Evolutionary conservation across 2,329 filamentous ascomycete genomes (phyloP).

Genomic region (Emericellopsis cladophorae): DNA sequence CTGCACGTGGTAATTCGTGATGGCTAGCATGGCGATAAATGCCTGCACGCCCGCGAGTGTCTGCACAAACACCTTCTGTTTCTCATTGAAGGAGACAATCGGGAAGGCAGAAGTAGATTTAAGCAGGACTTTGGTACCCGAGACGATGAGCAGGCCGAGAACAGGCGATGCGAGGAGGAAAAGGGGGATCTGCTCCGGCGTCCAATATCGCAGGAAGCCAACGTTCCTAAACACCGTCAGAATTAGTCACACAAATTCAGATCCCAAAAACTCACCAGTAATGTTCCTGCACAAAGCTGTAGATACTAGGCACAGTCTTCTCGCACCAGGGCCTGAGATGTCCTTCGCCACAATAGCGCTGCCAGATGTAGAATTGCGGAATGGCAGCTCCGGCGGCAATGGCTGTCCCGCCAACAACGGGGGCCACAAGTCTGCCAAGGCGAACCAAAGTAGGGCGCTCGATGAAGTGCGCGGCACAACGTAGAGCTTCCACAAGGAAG

Average conservation of each 20-base stretch:
- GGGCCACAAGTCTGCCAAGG: constrained; percentile 39
- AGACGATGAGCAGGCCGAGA: constrained; percentile 48
- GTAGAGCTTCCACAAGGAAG: constrained; percentile 51
- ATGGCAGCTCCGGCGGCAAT: constrained; percentile 54
- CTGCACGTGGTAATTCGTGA: constrained; percentile 82
- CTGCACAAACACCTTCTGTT: constrained; percentile 20
- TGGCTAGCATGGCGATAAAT: constrained; percentile 55
- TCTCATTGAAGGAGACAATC: background rate
- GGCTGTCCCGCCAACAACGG: constrained; percentile 53
- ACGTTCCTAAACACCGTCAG: constrained; percentile 53
- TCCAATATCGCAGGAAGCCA: constrained; percentile 88
- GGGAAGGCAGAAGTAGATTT: constrained; percentile 7
- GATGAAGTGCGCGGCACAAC: constrained; percentile 15
- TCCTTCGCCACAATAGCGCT: constrained; percentile 46
- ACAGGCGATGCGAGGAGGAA: constrained; percentile 77
- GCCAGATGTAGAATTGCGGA: constrained; percentile 68
- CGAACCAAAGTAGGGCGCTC: constrained; percentile 17
- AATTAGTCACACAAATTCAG: constrained; percentile 6
- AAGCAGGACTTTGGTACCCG: constrained; percentile 32
- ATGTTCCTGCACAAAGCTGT: constrained; percentile 73
- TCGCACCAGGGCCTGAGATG: constrained; percentile 61
- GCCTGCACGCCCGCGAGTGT: constrained; percentile 62
- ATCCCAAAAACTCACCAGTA: constrained; percentile 59
- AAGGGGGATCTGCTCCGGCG: constrained; percentile 67
- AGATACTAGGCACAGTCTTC: constrained; percentile 68